Base-by-base conservation (phyloP, 345 rosid genomes). In the Conringia planisiliqua region DNA sequence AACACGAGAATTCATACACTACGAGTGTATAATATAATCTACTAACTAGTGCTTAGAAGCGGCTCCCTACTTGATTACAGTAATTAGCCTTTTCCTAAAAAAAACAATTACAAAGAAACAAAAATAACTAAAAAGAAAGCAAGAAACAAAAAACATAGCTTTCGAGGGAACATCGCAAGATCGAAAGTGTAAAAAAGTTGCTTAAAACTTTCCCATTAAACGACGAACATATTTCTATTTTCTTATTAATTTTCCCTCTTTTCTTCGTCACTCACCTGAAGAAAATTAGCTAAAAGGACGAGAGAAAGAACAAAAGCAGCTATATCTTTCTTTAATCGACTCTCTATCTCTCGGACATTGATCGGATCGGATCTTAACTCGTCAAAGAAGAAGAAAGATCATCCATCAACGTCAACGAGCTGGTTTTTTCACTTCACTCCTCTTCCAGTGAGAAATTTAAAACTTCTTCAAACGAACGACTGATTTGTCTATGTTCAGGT, bases 361-460 rank as follows among this genome's bases (percentile, higher is more conserved):
- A 58, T 79, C 58, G 68, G 88, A 84, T 89, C 88, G 77, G 92
- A 88, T 88, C 88, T 79, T 54, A 39, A 33, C 46, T 65, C 76
- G 51, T 70, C 62, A 66, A 75, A 33, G 58, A 26, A 17, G 22
- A 78, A 46, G 62, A 72, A 47, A 32, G 26, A n/a, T 30, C 58
- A 3, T 51, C 36, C 8, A 16, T 42, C 52, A 32, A 43, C 52
- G 71, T 57, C 60, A 62, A 72, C 40, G 81, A 80, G 84, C 72
- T 77, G 70, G n/a, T 69, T 82, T 68, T 50, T 35, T 18, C 82
- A 78, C 60, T 80, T 55, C 39, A 22, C 24, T 66, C 12, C 7
- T 20, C 30, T 66, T 22, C 46, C 62, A 68, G 55, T 74, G 55
- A 77, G 72, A 40, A 51, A 26, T 58, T 13, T n/a, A n/a, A n/a